phyloP scores from a whole-genome alignment of 805 yeast genomes.

The Jamesozyma piceae region DNA sequence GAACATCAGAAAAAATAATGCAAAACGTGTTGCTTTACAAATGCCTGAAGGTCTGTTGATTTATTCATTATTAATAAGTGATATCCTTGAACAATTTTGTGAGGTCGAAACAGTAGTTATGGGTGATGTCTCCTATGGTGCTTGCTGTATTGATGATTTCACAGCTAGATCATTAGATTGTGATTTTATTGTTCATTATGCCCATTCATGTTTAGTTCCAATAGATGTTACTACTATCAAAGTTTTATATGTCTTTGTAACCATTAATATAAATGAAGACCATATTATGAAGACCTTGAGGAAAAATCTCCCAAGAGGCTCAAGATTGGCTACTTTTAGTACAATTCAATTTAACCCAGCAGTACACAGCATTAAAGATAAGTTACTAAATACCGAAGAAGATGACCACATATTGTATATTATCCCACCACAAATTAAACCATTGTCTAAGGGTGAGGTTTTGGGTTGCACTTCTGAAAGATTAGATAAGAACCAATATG shows the following conservation, averaged over 20 bases:
- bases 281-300: constrained; percentile 73
- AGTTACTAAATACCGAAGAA: constrained; percentile 40
- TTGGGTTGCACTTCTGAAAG: constrained; percentile 92
- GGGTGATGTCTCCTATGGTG: constrained; percentile 99
- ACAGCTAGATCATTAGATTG: constrained; percentile 90
- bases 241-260: constrained; percentile 90
- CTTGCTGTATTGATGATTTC: constrained; percentile 94
- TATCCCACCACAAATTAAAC: constrained; percentile 84
- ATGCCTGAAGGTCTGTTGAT: constrained; percentile 95
- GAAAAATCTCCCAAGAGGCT: constrained; percentile 55
- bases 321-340: constrained; percentile 76
- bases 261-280: constrained; percentile 75
- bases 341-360: constrained; percentile 97
- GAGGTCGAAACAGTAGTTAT: constrained; percentile 78
- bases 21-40: constrained; percentile 83
- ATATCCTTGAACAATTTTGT: constrained; percentile 87
- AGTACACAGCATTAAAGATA: constrained; percentile 64
- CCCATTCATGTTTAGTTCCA: constrained; percentile 94
- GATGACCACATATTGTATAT: constrained; percentile 44
- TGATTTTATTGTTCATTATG: constrained; percentile 91
- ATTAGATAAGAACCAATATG: constrained; percentile 50
- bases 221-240: constrained; percentile 84
- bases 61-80: constrained; percentile 81
- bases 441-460: constrained; percentile 91
- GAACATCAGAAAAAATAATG: constrained; percentile 69